Base-by-base conservation (phyloP, 305 asterid species). In the Coffea humblotiana region DNA sequence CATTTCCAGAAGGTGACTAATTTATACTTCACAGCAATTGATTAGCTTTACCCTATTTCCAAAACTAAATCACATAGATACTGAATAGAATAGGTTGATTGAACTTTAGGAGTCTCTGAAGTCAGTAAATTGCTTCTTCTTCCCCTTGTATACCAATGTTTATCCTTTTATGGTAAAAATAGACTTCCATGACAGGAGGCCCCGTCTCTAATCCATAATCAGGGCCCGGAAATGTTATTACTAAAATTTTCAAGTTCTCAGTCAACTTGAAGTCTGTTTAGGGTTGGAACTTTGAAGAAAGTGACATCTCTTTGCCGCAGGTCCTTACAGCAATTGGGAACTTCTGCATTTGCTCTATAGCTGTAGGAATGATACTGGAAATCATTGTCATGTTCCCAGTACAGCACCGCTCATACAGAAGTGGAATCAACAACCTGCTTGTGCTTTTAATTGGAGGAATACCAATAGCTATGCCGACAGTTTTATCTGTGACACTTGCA, bases 391-490 rank as follows among this genome's bases (percentile, higher is more conserved):
- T 84, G 87, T 73, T 76, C 78, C 75, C 84, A 13, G 40, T 80
- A 52, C 84, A 84, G 78, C 63, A 81, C 8, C 80, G 82, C 56
- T 72, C 82, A 1, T 84, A 84, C 49, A 84, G 87, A 72, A 80
- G 43, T 60, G 82, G 82, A 32, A 65, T 84, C 63, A 77, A 84
- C 69, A 84, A 80, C 77, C 82, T 84, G 56, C 87, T 80, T 74
- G 84, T 84, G 77, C 84, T 84, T 58, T 84, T 84, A 68, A 84
- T 84, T 72, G 84, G 87, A 29, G 84, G 84, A 71, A 84, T 84
- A 66, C 87, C 84, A 48, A 80, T 84, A 15, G 87, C 87, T 66
- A 80, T 80, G 87, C 87, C 84, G 1, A 77, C 87, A 32, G 87
- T 84, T 3, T 64, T 84, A 74, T 84, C 84, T 48, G 84, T 84